Evolutionary conservation across 768 basidiomycete genomes (phyloP).

Genomic region (Tephrocybe sp.): DNA sequence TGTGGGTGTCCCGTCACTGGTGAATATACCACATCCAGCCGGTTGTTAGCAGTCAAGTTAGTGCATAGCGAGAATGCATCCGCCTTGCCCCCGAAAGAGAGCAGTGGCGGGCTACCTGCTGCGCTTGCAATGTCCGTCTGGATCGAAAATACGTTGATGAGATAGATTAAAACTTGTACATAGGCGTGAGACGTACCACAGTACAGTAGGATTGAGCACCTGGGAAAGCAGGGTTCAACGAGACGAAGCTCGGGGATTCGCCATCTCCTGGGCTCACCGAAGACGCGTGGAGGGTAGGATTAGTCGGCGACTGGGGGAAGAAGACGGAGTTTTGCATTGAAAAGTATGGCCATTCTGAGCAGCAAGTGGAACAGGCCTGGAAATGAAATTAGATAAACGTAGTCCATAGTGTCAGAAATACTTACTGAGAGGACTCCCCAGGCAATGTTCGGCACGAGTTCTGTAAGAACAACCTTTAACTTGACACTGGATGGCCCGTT

Average conservation of each 20-base stretch:
- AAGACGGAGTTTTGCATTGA: conserved; percentile 40
- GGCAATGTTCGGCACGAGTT: conserved; percentile 37
- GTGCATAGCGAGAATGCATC: conserved; percentile 44
- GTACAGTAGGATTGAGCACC: conserved; percentile 41
- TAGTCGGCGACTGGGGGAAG: conserved; percentile 35
- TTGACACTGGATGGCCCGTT: conserved; percentile 27
- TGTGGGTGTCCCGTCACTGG: conserved; percentile 43
- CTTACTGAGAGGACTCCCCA: conserved; percentile 43
- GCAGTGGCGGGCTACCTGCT: conserved; percentile 28
- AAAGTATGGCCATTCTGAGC: conserved; percentile 42
- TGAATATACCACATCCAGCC: conserved; percentile 41
- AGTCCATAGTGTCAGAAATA: conserved; percentile 2
- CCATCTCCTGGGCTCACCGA: conserved; percentile 37
- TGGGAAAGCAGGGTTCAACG: conserved; percentile 42
- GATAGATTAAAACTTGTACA: not conserved
- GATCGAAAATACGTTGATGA: not conserved
- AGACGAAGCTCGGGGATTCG: conserved; percentile 45
- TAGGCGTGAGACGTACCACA: conserved; percentile 25
- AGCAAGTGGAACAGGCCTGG: conserved; percentile 41
- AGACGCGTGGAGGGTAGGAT: conserved; percentile 38
- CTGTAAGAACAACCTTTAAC: conserved; percentile 35
- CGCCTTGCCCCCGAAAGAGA: conserved; percentile 39
- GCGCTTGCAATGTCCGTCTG: conserved; percentile 21
- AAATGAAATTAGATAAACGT: not conserved
- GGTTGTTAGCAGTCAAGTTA: conserved; percentile 39